Evolutionary conservation across 176 grass and related monocot genomes (phyloP), one percentile per base, ranked within the genome.

Genomic region (Eleusine indica): DNA sequence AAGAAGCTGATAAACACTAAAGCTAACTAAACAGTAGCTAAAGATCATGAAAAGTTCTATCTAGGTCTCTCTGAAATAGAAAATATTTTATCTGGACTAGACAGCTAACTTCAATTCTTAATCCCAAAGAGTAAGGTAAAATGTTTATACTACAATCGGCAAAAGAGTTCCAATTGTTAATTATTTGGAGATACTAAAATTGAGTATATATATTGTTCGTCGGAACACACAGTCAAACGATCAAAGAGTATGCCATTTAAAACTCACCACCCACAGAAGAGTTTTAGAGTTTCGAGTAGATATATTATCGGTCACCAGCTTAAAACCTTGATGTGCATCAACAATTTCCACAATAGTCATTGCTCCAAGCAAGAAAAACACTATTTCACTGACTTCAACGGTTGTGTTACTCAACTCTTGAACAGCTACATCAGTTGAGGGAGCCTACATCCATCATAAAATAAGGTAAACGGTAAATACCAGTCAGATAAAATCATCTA

Each of bases 291-390:
- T 98, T 83, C 93, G 85, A 81, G 96, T 98, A 71, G 96, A 95
- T 84, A 98, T 95, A 77, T 90, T 98, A 81, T 98, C 93, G 70
- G 96, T 98, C 79, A 98, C 87, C 18, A 98, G 68, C 83, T 98
- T 98, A 86, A 98, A 98, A 73, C 96, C 93, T 88, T 95, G 92
- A 88, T 98, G 96, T 73, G 96, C 93, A 95, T 95, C 96, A 79
- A 98, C 91, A 93, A 95, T 95, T 80, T 98, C 96, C 76, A 98
- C 96, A 83, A 95, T 92, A 16, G 96, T 95, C 96, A 98, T 98
- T 86, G 96, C 93, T 87, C 93, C 96, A 85, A 98, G 89, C 87
- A 98, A 93, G 89, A 98, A 98, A 82, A 95, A 98, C 1, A 98
- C 96, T 77, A 98, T 95, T 88, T 98, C 91, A 93, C 96, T 98